phyloP scores from a whole-genome alignment of 495 filamentous ascomycete genomes.

The Penicillium turbatum region DNA sequence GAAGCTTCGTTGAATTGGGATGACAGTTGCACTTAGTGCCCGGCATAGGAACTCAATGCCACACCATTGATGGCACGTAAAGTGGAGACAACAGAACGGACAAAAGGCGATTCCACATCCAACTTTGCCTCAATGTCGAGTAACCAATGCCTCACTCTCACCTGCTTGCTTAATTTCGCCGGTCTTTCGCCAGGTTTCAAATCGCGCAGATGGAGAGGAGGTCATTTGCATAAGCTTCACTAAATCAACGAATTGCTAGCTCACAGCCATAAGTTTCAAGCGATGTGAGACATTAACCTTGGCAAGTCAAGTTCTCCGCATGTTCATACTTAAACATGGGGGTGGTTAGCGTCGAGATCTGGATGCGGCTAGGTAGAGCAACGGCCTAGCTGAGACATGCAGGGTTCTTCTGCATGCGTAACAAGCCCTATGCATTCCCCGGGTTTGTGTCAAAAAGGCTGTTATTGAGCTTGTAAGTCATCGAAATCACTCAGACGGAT shows the following conservation, averaged over 20 bases:
- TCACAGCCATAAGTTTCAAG: background rate
- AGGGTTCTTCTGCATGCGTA: background rate
- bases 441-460: background rate
- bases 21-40: background rate
- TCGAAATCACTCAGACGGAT: slow-evolving; percentile 1
- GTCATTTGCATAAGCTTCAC: background rate
- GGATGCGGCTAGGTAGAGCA: slow-evolving; percentile 6
- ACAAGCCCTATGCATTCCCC: background rate
- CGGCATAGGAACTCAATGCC: background rate
- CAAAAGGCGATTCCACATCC: background rate
- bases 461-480: slow-evolving; percentile 7
- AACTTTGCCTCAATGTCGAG: background rate
- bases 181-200: background rate
- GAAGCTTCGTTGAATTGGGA: background rate
- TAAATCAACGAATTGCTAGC: background rate
- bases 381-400: slow-evolving; percentile 14
- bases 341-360: background rate
- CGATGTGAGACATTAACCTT: slow-evolving; percentile 7
- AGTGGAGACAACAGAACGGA: background rate
- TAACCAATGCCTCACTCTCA: background rate
- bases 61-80: background rate
- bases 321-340: slow-evolving; percentile 6
- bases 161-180: background rate
- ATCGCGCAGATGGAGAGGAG: background rate
- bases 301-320: slow-evolving; percentile 8